Percentiles rank a stretch among this genome's conserved stretches.
phyloP scores from a whole-genome alignment of 345 rosid genomes.

The Bruguiera gymnorhiza region DNA sequence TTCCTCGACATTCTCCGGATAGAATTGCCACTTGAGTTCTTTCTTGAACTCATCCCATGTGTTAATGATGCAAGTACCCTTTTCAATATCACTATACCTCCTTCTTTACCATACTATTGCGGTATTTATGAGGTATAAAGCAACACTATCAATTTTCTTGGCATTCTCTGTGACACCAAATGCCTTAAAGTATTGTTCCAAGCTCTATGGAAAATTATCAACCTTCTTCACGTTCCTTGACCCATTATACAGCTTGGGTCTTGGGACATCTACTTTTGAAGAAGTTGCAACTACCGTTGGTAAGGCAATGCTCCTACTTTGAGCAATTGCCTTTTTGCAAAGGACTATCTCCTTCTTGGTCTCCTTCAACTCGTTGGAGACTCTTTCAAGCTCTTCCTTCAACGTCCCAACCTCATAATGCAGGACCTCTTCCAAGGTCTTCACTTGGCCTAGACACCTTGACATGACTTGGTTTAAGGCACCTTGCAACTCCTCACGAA shows the following conservation, averaged over 20 bases:
- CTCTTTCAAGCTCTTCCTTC: not conserved
- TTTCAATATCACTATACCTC: not conserved
- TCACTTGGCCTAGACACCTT: not conserved
- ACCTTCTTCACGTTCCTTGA: not conserved
- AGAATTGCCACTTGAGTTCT: not conserved
- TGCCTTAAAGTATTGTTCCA: no score
- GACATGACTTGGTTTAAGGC: not conserved
- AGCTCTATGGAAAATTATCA: not conserved
- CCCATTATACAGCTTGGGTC: not conserved
- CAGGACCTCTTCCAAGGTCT: not conserved
- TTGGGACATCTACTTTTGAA: no score
- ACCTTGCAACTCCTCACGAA: not conserved
- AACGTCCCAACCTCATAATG: not conserved
- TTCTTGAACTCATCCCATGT: not conserved
- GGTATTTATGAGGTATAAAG: no score
- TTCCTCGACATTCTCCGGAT: not conserved
- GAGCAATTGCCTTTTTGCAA: not conserved
- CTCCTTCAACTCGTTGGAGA: not conserved
- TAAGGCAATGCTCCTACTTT: not conserved
- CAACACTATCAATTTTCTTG: no score
- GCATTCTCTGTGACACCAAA: no score
- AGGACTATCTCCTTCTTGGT: not conserved
- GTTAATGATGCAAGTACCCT: not conserved
- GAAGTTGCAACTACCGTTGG: not conserved
- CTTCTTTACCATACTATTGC: not conserved